Conservation (phyloP, 176 grass and related monocot genomes). For the Musa schizocarpa region DNA sequence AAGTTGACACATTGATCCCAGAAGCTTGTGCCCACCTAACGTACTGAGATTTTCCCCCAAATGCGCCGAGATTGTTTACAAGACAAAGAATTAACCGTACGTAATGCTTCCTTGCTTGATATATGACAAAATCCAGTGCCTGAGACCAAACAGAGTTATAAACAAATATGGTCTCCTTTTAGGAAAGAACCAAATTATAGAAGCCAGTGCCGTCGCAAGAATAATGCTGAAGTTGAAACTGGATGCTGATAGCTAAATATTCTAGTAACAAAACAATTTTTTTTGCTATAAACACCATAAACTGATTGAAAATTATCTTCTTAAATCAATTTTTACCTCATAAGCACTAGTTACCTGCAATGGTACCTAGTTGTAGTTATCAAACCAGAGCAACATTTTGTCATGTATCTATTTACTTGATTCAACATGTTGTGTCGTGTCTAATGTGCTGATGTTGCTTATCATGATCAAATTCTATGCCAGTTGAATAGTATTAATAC, state of each 20-base stretch:
- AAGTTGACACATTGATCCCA: slow-evolving; percentile 53
- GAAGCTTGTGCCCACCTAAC: slow-evolving; percentile 74
- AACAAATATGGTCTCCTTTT: background rate
- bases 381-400: no score
- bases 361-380: no score
- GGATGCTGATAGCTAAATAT: background rate
- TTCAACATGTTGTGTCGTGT: no score
- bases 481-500: no score
- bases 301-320: no score
- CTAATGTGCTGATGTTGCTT: no score
- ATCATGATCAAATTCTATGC: no score
- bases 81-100: slow-evolving; percentile 80
- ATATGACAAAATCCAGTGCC: slow-evolving; percentile 91
- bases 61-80: slow-evolving; percentile 85
- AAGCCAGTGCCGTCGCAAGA: background rate
- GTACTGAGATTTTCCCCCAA: slow-evolving; percentile 86
- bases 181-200: background rate
- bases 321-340: no score
- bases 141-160: slow-evolving; percentile 18
- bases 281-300: no score
- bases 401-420: no score
- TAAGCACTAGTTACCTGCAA: no score
- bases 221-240: background rate
- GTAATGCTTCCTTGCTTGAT: slow-evolving; percentile 57
- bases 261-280: no score